These are phyloP conservation scores for Lactarius evosmus DNA, from an alignment of 768 basidiomycete genomes.

Conservation along the genomic window DNA sequence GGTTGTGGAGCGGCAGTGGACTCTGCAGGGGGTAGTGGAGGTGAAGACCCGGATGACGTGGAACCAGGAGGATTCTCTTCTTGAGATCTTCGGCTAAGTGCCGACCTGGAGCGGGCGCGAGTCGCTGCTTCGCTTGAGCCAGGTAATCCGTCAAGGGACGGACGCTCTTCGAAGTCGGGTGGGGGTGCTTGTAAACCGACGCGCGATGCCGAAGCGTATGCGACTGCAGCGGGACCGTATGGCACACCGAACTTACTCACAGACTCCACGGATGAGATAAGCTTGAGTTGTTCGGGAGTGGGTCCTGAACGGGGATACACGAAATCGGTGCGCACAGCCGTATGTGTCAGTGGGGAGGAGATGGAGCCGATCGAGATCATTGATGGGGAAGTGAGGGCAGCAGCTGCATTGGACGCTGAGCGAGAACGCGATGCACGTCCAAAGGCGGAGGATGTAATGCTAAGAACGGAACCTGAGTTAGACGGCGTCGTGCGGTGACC, in stretches of 20 bases:
- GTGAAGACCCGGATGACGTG: not conserved
- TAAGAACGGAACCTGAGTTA: constrained; percentile 39
- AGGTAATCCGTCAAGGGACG: constrained; percentile 22
- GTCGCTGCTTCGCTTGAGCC: not conserved
- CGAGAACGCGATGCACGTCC: constrained; percentile 46
- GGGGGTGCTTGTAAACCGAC: constrained; percentile 43
- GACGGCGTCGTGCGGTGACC: constrained; percentile 38
- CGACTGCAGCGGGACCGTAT: constrained; percentile 70
- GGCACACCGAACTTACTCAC: constrained; percentile 71
- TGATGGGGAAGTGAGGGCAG: constrained; percentile 56
- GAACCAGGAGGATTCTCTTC: not conserved
- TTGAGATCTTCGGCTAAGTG: constrained; percentile 10
- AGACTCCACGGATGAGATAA: constrained; percentile 65
- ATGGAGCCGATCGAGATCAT: constrained; percentile 71
- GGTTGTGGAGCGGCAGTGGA: not conserved
- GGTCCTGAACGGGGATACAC: constrained; percentile 61
- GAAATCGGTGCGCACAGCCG: constrained; percentile 66
- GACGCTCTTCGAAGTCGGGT: constrained; percentile 47
- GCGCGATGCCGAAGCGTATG: constrained; percentile 51
- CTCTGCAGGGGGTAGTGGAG: not conserved
- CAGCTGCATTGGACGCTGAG: constrained; percentile 37
- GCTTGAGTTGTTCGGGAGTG: constrained; percentile 60
- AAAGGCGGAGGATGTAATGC: constrained; percentile 39
- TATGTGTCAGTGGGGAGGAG: constrained; percentile 73
- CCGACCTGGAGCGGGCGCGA: constrained; percentile 10